Evolutionary conservation across 78 protist genomes (phyloP).

Genomic region (Dictyostelium citrinum): DNA sequence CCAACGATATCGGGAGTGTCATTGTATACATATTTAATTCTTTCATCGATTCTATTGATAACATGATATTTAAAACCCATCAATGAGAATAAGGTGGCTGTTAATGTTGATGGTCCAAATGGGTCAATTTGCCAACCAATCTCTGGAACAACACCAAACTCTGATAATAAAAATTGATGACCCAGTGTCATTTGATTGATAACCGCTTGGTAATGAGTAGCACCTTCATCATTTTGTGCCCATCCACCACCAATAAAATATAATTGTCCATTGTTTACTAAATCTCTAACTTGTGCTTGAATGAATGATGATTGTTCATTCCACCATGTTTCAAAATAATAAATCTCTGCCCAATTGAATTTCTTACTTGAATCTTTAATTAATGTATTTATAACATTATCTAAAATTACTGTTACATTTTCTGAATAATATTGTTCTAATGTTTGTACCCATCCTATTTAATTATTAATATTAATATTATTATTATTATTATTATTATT

Average conservation of each 20-base stretch:
- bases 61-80: conserved; percentile 72
- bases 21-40: conserved; percentile 25
- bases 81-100: conserved; percentile 29
- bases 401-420: conserved; percentile 29
- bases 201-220: conserved; percentile 64
- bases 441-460: conserved; percentile 64
- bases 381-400: conserved; percentile 6
- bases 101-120: conserved; percentile 73
- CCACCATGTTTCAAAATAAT: conserved; percentile 62
- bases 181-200: conserved; percentile 77
- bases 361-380: conserved; percentile 34
- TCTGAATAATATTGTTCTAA: conserved; percentile 33
- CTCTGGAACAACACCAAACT: conserved; percentile 63
- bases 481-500: too few relatives aligned
- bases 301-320: conserved; percentile 15
- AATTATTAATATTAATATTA: too few relatives aligned
- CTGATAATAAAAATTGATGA: conserved; percentile 62
- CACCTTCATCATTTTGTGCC: conserved; percentile 75
- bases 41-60: conserved; percentile 53
- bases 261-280: conserved; percentile 15
- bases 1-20: not conserved
- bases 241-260: conserved; percentile 79
- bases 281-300: conserved; percentile 22
- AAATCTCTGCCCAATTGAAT: conserved; percentile 70
- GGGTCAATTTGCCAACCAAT: conserved; percentile 81